These are phyloP conservation scores for Backusella macrospora DNA, from an alignment of 192 early-diverging fungal genomes.

Conservation along the genomic window DNA sequence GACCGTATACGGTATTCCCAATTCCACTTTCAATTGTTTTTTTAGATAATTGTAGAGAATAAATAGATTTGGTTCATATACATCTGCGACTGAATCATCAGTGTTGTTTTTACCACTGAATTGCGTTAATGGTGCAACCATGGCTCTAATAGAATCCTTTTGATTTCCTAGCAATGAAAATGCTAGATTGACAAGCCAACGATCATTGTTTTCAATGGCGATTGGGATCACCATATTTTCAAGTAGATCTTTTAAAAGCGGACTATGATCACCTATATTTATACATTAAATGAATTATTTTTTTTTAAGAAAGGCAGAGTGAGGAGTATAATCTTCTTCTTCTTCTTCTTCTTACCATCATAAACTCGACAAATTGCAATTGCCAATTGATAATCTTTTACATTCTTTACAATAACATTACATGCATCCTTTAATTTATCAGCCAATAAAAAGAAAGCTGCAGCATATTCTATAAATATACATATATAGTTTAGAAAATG, in stretches of 20 bases:
- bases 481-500: background rate
- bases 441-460: slow-evolving; percentile 92
- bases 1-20: slow-evolving; percentile 48
- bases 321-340: too few species aligned
- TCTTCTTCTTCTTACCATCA: slow-evolving; percentile 68
- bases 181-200: slow-evolving; percentile 62
- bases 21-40: slow-evolving; percentile 48
- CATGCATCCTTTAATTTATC: slow-evolving; percentile 89
- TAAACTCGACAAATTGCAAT: slow-evolving; percentile 89
- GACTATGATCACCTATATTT: slow-evolving; percentile 57
- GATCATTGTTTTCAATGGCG: slow-evolving; percentile 60
- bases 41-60: slow-evolving; percentile 73
- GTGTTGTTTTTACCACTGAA: background rate
- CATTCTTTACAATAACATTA: slow-evolving; percentile 88
- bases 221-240: slow-evolving; percentile 53
- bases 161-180: slow-evolving; percentile 62
- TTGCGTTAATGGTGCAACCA: slow-evolving; percentile 49
- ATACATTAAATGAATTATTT: background rate
- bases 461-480: slow-evolving; percentile 80
- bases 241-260: slow-evolving; percentile 56
- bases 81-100: slow-evolving; percentile 29
- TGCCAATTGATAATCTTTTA: slow-evolving; percentile 92
- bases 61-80: slow-evolving; percentile 68
- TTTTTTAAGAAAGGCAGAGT: background rate
- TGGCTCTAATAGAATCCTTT: slow-evolving; percentile 60